Evolutionary conservation across 129 eudicot species (phyloP), one percentile per base, ranked within the genome.

Genomic region (Ambrosia trifida): DNA sequence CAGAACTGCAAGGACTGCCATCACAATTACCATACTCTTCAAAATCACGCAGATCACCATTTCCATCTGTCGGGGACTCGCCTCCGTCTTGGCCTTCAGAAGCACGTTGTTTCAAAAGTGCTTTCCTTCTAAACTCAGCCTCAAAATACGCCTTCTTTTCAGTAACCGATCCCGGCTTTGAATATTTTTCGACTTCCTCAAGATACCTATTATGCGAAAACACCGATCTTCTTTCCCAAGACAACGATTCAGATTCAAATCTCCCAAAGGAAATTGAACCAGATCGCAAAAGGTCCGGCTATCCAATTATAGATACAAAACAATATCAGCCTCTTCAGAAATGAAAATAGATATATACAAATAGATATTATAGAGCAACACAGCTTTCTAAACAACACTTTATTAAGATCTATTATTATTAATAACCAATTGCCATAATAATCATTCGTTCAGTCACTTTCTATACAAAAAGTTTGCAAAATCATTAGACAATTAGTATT

Each of bases 221-320:
- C 54, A 95, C 83, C n/a, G 98, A 93, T 77, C 91, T 85, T 54
- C 88, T 78, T 81, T 93, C 98, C 98, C 98, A 89, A 67, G 90
- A 89, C 69, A 93, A 76, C 31, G 85, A 77, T 77, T 93, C 98
- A 10, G 75, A 70, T 73, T 89, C 98, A 69, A 87, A 93, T 69
- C 95, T 89, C 76, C 98, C 98, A 47, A 93, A 93, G 18, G 98
- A 93, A 69, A 93, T 80, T 49, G 98, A 76, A 59, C 80, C 75
- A 41, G 96, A 93, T 60, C 83, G 96, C 64, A 84, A 51, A 33
- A 85, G 73, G 63, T 85, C 95, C 43, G 83, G 84, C 96, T 93
- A 89, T 66, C 72, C 81, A 75, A 72, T 75, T 30, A n/a, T 38
- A 68, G 33, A 24, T 10, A 32, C 57, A 56, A 30, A 31, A 32